Evolutionary conservation across 2,329 filamentous ascomycete genomes (phyloP).

Genomic region (Sclerotiophoma versabilis): DNA sequence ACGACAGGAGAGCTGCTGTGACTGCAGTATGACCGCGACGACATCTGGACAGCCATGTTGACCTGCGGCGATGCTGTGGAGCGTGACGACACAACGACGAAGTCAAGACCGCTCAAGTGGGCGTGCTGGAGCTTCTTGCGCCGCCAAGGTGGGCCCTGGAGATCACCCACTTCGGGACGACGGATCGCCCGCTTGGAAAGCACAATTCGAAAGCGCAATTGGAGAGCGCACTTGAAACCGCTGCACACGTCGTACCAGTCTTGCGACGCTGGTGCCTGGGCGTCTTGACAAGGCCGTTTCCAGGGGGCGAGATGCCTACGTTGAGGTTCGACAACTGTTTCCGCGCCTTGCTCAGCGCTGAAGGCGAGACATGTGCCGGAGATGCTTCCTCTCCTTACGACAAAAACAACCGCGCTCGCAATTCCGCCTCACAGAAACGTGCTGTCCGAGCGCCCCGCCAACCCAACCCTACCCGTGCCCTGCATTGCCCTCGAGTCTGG

Average conservation of each 20-base stretch:
- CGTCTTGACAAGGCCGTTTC: neutral
- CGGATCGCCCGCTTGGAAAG: neutral
- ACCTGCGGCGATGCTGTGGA: neutral
- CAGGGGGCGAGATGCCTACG: neutral
- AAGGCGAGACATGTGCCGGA: too few species aligned
- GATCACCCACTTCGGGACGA: constrained; percentile 8
- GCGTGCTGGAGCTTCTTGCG: neutral
- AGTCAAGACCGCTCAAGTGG: neutral
- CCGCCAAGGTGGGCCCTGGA: constrained; percentile 7
- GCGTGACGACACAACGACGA: neutral
- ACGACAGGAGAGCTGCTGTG: neutral
- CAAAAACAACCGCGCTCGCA: constrained; percentile 1
- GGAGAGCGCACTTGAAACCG: constrained; percentile 3
- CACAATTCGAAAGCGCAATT: too few species aligned
- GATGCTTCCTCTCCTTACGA: neutral
- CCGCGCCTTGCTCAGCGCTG: neutral
- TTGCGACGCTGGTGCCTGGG: constrained; percentile 7
- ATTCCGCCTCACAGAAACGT: constrained; percentile 7
- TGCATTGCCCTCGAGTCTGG: constrained; percentile 1
- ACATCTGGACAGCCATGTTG: neutral
- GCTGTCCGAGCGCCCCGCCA: constrained; percentile 3
- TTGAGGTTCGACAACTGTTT: constrained; percentile 4
- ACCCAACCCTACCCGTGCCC: neutral
- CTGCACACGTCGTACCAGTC: constrained; percentile 1
- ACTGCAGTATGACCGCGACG: neutral